phyloP scores from a whole-genome alignment of 768 basidiomycete species.

The Mrakia blollopis region DNA sequence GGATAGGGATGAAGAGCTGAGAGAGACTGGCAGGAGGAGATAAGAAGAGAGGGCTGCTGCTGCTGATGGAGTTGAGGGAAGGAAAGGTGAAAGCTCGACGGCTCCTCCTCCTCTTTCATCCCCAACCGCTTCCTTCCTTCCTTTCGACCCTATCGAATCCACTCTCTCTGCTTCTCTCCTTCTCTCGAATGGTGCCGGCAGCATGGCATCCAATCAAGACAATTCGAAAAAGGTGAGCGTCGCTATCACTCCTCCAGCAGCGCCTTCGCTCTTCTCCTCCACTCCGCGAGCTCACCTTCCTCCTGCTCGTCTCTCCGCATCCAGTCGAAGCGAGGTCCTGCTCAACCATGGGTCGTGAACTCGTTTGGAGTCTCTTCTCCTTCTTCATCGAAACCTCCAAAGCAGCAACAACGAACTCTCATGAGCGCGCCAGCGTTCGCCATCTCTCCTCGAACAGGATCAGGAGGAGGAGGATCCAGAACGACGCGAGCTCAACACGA shows the following conservation, averaged over 20 bases:
- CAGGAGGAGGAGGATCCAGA: too few species aligned
- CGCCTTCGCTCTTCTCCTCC: neutral
- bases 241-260: neutral
- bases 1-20: neutral
- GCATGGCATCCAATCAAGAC: neutral
- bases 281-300: neutral
- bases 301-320: neutral
- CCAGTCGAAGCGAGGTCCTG: conserved; percentile 7
- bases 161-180: neutral
- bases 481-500: neutral
- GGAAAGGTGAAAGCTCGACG: neutral
- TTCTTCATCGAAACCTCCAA: neutral
- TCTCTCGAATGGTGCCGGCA: neutral
- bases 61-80: neutral
- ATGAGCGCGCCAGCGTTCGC: neutral
- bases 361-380: neutral
- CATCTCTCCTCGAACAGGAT: neutral
- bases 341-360: neutral
- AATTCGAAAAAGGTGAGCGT: conserved; percentile 3
- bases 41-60: too few species aligned
- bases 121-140: neutral
- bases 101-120: neutral
- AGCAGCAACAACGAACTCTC: conserved; percentile 3
- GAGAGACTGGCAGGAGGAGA: neutral
- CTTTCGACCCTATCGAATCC: neutral